phyloP scores from a whole-genome alignment of 2,329 filamentous ascomycete species.

The Blastomyces percursus region DNA sequence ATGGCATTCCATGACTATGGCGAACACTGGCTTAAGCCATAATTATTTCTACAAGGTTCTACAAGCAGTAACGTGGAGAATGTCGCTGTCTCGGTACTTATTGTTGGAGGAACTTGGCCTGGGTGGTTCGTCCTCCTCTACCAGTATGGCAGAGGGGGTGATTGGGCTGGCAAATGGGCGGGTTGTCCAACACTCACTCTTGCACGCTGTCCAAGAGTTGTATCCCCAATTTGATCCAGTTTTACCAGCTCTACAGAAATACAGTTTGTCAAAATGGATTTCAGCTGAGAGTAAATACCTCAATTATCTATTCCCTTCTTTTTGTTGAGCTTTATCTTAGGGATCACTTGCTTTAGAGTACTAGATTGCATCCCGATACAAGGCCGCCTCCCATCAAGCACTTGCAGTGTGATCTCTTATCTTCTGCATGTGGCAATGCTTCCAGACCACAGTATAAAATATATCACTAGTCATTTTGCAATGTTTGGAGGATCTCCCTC shows the following conservation, averaged over 20 bases:
- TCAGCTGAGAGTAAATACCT: neutral
- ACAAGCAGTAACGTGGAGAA: neutral
- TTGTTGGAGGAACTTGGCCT: too few species aligned
- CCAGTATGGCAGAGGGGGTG: too few species aligned
- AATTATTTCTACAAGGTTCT: neutral
- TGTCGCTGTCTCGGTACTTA: too few species aligned
- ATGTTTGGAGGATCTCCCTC: neutral
- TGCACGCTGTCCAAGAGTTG: neutral
- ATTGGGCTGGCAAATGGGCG: neutral
- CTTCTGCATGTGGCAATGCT: neutral
- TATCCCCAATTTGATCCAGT: neutral
- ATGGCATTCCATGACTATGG: neutral
- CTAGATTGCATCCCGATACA: neutral
- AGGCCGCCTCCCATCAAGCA: neutral
- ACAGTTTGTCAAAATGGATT: neutral
- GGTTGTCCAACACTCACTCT: neutral
- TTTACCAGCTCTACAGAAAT: neutral
- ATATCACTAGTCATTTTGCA: neutral
- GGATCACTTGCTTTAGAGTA: neutral
- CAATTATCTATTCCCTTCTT: neutral
- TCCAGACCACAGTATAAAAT: neutral
- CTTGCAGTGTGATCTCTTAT: neutral
- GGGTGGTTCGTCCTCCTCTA: too few species aligned
- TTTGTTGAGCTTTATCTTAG: neutral
- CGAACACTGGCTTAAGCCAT: neutral